Evolutionary conservation across 2,329 filamentous ascomycete genomes (phyloP).

Genomic region (Tricladium varicosporioides): DNA sequence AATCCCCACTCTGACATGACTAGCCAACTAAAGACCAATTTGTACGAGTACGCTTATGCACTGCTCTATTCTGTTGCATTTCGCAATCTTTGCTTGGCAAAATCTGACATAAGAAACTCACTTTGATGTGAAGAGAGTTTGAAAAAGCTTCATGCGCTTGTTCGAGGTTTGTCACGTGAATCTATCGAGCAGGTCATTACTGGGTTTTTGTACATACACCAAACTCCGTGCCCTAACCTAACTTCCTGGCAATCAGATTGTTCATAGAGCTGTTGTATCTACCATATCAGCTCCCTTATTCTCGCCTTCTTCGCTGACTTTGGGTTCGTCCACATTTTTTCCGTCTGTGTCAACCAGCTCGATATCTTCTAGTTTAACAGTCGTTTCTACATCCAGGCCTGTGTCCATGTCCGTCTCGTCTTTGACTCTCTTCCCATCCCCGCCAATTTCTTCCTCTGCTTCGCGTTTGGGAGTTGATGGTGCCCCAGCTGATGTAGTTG

Average conservation of each 20-base stretch:
- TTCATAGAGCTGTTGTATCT: constrained; percentile 22
- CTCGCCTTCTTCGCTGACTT: constrained; percentile 18
- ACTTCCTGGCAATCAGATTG: neutral
- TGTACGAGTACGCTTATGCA: no score
- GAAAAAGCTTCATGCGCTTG: neutral
- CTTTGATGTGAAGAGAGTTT: neutral
- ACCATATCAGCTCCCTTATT: constrained; percentile 19
- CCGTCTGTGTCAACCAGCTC: constrained; percentile 21
- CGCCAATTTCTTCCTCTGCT: constrained; percentile 47
- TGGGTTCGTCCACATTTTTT: constrained; percentile 16
- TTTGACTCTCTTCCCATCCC: constrained; percentile 48
- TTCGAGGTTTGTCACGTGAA: neutral
- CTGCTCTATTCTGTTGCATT: constrained; percentile 13
- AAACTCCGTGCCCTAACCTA: neutral
- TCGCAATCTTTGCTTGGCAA: constrained; percentile 21
- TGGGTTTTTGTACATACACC: neutral
- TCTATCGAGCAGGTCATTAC: neutral
- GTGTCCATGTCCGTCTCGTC: constrained; percentile 39
- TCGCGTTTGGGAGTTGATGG: constrained; percentile 48
- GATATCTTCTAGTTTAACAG: constrained; percentile 16
- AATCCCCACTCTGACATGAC: no score
- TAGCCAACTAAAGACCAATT: no score
- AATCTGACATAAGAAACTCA: neutral
- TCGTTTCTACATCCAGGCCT: no score
- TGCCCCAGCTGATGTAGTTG: constrained; percentile 28